Conservation (phyloP, 257 asterid species). For the Apocynum venetum region DNA sequence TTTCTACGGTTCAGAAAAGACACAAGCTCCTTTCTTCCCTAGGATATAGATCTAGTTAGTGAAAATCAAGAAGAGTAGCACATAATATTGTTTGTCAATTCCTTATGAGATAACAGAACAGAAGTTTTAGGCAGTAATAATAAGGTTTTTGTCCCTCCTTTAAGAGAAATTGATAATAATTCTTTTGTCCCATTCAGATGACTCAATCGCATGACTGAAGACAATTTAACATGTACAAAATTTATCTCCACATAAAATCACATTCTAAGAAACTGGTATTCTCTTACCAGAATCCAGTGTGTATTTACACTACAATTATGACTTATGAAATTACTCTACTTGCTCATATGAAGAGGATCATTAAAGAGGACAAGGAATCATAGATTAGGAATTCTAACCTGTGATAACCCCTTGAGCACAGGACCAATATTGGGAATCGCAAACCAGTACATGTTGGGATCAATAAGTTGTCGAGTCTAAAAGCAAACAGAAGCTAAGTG, state of each 20-base stretch:
- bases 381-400: constrained; percentile 41
- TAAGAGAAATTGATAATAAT: background rate
- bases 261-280: background rate
- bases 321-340: background rate
- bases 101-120: background rate
- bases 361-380: background rate
- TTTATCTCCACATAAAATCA: background rate
- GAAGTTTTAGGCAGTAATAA: background rate
- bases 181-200: background rate
- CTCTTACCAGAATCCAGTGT: background rate
- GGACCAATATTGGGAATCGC: constrained; percentile 91
- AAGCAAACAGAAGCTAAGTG: constrained; percentile 20
- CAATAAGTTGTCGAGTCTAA: constrained; percentile 88
- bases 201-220: background rate
- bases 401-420: constrained; percentile 90
- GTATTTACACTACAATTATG: background rate
- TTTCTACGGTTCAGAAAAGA: constrained; percentile 72
- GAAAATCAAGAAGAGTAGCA: background rate
- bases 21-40: constrained; percentile 96
- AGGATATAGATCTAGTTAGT: constrained; percentile 15
- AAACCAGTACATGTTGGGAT: constrained; percentile 92
- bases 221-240: background rate
- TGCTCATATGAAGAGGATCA: background rate
- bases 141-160: background rate
- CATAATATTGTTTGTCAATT: background rate